Percentiles rank a stretch among this genome's conserved stretches.
Evolutionary conservation across 1,284 basidiomycete genomes (phyloP).

Genomic region (Sphaerobolus stellatus): DNA sequence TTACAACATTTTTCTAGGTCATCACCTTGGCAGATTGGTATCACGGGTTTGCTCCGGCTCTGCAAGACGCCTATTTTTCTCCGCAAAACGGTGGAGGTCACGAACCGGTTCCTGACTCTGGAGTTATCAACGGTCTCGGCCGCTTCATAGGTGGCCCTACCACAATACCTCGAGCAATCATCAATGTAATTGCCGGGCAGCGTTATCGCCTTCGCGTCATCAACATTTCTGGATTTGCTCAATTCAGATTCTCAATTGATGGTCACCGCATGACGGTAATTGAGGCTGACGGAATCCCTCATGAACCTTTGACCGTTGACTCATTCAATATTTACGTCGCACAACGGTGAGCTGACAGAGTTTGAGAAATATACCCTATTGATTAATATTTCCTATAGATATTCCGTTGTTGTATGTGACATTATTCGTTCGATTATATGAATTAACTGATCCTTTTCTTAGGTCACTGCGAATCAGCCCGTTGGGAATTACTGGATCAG

Average conservation of each 20-base stretch:
- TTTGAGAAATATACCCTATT: slow-evolving; percentile 35
- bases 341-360: slow-evolving; percentile 48
- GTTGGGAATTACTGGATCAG: too few species aligned
- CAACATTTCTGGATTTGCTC: slow-evolving; percentile 41
- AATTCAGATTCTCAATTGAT: slow-evolving; percentile 44
- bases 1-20: slow-evolving; percentile 17
- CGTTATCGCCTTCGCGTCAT: slow-evolving; percentile 56
- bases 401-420: background rate
- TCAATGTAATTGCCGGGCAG: slow-evolving; percentile 48
- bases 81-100: background rate
- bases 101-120: slow-evolving; percentile 34
- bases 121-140: slow-evolving; percentile 34
- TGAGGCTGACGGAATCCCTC: slow-evolving; percentile 49
- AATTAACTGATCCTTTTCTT: background rate
- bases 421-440: background rate
- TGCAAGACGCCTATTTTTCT: background rate
- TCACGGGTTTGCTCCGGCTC: slow-evolving; percentile 22
- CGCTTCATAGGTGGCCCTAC: slow-evolving; percentile 26
- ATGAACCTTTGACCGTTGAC: slow-evolving; percentile 43
- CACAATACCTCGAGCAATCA: slow-evolving; percentile 28
- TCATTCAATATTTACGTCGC: slow-evolving; percentile 46
- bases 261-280: slow-evolving; percentile 52
- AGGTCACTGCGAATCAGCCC: slow-evolving; percentile 1
- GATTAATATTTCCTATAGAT: slow-evolving; percentile 2
- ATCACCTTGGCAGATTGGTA: slow-evolving; percentile 45